A percentile compares a stretch with the other conserved stretches of the same genome.
Evolutionary conservation across 495 filamentous ascomycete species (phyloP).

Genomic region (Aspergillus nanangensis): DNA sequence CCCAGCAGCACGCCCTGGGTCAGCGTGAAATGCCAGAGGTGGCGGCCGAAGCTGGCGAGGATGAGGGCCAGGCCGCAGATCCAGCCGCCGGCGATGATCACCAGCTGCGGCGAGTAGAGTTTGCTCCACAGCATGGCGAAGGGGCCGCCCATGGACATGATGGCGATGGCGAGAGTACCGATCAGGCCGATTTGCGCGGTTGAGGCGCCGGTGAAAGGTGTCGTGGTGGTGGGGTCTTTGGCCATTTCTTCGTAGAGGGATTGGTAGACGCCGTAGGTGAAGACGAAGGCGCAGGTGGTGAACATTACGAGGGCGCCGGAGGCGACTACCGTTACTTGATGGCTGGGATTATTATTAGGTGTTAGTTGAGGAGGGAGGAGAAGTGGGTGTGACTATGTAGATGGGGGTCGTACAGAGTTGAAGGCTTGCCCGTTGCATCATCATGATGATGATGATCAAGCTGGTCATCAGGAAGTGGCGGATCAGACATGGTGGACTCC

Average conservation of each 20-base stretch:
- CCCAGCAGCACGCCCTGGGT: conserved; percentile 37
- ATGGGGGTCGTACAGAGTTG: too few species aligned
- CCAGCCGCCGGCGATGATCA: conserved; percentile 24
- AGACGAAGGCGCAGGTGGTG: conserved; percentile 33
- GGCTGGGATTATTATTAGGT: too few species aligned
- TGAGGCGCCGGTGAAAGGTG: conserved; percentile 33
- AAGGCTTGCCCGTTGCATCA: too few species aligned
- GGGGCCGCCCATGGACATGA: conserved; percentile 44
- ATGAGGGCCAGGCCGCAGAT: conserved; percentile 24
- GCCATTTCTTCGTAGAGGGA: conserved; percentile 39
- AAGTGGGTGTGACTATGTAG: too few species aligned
- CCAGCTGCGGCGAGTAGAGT: conserved; percentile 26
- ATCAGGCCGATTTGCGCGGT: conserved; percentile 40
- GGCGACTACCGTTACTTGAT: background rate
- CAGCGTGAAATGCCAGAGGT: conserved; percentile 37
- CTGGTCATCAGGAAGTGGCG: too few species aligned
- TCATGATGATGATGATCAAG: too few species aligned
- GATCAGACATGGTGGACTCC: too few species aligned
- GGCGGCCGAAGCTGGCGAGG: conserved; percentile 30
- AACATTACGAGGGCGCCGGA: background rate
- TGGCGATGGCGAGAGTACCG: conserved; percentile 34
- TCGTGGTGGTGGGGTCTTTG: conserved; percentile 13
- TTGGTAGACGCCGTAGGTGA: conserved; percentile 44
- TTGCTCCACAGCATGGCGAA: conserved; percentile 34
- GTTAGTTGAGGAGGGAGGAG: too few species aligned